phyloP scores from a whole-genome alignment of 208 protist species.

The Leishmania gerbilli region DNA sequence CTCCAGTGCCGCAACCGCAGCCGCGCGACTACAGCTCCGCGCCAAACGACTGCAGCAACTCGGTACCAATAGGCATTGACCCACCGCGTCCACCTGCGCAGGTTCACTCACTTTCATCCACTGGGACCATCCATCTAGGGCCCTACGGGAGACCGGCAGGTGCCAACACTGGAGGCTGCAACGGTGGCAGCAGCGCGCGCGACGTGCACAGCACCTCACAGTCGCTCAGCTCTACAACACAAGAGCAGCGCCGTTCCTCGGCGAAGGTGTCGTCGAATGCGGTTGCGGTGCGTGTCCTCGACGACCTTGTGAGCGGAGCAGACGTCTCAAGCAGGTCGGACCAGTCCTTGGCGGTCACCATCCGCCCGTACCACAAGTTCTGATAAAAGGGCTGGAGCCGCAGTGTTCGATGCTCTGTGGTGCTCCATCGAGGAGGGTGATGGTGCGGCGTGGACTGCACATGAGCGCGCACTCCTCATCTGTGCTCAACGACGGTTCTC shows the following conservation, averaged over 20 bases:
- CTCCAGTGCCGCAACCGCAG: background rate
- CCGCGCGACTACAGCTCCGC: background rate
- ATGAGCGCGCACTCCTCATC: background rate
- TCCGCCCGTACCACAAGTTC: background rate
- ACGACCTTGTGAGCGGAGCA: background rate
- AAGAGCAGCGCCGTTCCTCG: background rate
- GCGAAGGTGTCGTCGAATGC: background rate
- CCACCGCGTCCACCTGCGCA: background rate
- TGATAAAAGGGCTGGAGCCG: background rate
- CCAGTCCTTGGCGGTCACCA: background rate
- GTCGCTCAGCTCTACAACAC: constrained; percentile 5
- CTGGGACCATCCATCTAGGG: constrained; percentile 14
- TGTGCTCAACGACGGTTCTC: background rate
- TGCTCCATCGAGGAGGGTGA: background rate
- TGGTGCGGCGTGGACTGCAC: background rate
- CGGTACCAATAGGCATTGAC: background rate
- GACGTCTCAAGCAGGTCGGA: background rate
- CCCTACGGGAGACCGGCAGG: background rate
- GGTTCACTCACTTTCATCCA: constrained; percentile 3
- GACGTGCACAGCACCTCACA: constrained; percentile 2
- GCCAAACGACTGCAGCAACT: background rate
- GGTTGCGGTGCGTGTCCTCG: constrained; percentile 24
- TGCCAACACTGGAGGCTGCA: background rate
- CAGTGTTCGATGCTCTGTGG: background rate
- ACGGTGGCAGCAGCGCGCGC: background rate